A percentile compares a stretch with the other conserved stretches of the same genome.
Conservation (phyloP, 768 basidiomycete species). For the Collybia sordida region DNA sequence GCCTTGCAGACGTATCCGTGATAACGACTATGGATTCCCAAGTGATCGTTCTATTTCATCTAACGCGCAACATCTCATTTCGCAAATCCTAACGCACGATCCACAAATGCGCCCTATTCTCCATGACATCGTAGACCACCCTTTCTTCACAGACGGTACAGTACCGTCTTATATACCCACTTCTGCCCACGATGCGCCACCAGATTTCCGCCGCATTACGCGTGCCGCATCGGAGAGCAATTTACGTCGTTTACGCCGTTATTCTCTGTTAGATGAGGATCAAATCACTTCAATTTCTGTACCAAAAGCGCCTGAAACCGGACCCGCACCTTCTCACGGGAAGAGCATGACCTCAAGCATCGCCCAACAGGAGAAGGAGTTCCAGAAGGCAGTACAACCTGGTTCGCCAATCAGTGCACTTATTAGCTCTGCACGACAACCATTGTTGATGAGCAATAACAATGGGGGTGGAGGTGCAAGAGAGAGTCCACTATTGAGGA, state of each 20-base stretch:
- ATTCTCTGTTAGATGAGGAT: slow-evolving; percentile 65
- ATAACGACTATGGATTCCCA: slow-evolving; percentile 93
- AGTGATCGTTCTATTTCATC: slow-evolving; percentile 67
- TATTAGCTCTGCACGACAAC: slow-evolving; percentile 85
- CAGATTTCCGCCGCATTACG: slow-evolving; percentile 73
- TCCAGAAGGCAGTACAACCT: slow-evolving; percentile 94
- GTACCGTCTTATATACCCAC: slow-evolving; percentile 81
- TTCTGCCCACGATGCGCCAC: slow-evolving; percentile 72
- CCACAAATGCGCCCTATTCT: slow-evolving; percentile 82
- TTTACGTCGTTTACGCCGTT: slow-evolving; percentile 63
- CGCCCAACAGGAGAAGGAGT: slow-evolving; percentile 91
- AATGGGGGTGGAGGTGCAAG: slow-evolving; percentile 21
- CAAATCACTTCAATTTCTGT: slow-evolving; percentile 42
- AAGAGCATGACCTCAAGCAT: slow-evolving; percentile 59
- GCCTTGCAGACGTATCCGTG: slow-evolving; percentile 74
- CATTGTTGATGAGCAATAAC: slow-evolving; percentile 65
- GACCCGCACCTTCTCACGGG: slow-evolving; percentile 18
- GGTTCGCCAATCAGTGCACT: slow-evolving; percentile 92
- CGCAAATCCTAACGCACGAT: slow-evolving; percentile 81
- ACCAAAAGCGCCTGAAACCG: slow-evolving; percentile 28
- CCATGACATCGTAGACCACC: slow-evolving; percentile 80
- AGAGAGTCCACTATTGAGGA: slow-evolving; percentile 47
- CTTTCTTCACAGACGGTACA: slow-evolving; percentile 80
- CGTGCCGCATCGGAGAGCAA: slow-evolving; percentile 64
- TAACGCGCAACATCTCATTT: slow-evolving; percentile 77